A percentile compares a stretch with the other conserved stretches of the same genome.
Conservation (phyloP, 805 yeast species). For the Danielozyma ontarioensis region DNA sequence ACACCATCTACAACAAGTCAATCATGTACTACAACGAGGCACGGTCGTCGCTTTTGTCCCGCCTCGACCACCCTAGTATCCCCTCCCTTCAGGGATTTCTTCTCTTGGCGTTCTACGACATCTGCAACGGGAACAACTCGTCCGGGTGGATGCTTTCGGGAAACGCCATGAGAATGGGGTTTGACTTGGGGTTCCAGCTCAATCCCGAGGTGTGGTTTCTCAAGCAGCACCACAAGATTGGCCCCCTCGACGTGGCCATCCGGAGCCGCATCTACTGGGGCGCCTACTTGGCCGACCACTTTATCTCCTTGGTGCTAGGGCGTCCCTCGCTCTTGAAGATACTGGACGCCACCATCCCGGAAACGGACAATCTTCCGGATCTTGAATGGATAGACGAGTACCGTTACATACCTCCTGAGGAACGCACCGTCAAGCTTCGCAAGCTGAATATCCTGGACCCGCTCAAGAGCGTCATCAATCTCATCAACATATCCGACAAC, state of each 20-base stretch:
- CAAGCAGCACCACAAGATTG: slow-evolving; percentile 33
- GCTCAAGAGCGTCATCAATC: slow-evolving; percentile 34
- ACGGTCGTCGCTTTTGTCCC: slow-evolving; percentile 33
- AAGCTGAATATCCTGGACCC: slow-evolving; percentile 39
- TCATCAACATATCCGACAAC: slow-evolving; percentile 41
- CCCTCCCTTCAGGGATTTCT: slow-evolving; percentile 55
- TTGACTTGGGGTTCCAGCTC: slow-evolving; percentile 58
- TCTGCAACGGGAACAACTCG: slow-evolving; percentile 54
- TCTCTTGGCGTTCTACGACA: slow-evolving; percentile 56
- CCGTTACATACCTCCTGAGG: slow-evolving; percentile 23
- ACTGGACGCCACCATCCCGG: slow-evolving; percentile 56
- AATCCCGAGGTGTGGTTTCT: slow-evolving; percentile 57
- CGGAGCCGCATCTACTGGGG: slow-evolving; percentile 66
- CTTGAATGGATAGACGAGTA: slow-evolving; percentile 59
- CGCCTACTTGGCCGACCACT: slow-evolving; percentile 58
- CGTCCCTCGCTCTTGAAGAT: slow-evolving; percentile 52
- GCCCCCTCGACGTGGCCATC: slow-evolving; percentile 50
- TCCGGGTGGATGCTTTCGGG: slow-evolving; percentile 64
- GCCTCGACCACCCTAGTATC: slow-evolving; percentile 43
- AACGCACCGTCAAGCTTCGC: background rate
- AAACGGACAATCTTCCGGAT: slow-evolving; percentile 55
- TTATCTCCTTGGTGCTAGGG: slow-evolving; percentile 54
- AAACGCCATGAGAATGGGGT: slow-evolving; percentile 59
- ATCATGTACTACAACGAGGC: slow-evolving; percentile 44
- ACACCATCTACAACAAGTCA: slow-evolving; percentile 36